Evolutionary conservation across 495 filamentous ascomycete species (phyloP), one percentile per base, ranked within the genome.

Genomic region (Pseudotulostoma volvatum): DNA sequence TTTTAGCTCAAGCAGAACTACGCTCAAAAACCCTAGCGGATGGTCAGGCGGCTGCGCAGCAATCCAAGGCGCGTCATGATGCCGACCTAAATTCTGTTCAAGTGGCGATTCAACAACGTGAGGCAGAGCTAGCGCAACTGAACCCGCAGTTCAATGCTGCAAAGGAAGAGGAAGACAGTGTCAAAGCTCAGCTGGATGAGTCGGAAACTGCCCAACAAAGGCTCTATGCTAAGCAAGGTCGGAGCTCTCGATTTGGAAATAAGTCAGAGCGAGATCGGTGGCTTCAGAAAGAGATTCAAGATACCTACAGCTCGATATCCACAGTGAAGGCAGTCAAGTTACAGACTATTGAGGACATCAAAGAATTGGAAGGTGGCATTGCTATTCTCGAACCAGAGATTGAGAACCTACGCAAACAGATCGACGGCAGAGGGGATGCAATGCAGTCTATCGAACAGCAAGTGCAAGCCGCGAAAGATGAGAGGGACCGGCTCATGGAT

Each of bases 181-280:
- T 85, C 20, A 79, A 74, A 46, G 55, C 76, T 20, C 70, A 81
- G 33, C 67, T 95, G 3, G 77, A 79, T 14, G 68, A 79, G 28
- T 83, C 83, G 3, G 81, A 90, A 52, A 77, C 76, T 5, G 71
- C 67, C 1, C 67, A 84, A 31, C 79, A 81, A 46, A 76, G 87
- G 18, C 66, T 99, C 11, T 86, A 94, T 48, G 84, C 81, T 35
- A 99, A 99, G 56, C 92, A 96, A 57, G 82, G 84, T 30, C 77
- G 87, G n/a, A 84, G 80, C 51, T 76, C 78, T 20, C 79, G 82
- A 39, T 96, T 93, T 60, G 80, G 72, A 50, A 88, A 71, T 50
- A 93, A 93, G 57, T 73, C 70, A 2, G 84, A 95, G 48, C 77
- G 90, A 2, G 92, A 99, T 51, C 72, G 73, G 30, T 94, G 71